phyloP scores from a whole-genome alignment of 352 stramenopile genomes.

The Phytopythium sindhum region DNA sequence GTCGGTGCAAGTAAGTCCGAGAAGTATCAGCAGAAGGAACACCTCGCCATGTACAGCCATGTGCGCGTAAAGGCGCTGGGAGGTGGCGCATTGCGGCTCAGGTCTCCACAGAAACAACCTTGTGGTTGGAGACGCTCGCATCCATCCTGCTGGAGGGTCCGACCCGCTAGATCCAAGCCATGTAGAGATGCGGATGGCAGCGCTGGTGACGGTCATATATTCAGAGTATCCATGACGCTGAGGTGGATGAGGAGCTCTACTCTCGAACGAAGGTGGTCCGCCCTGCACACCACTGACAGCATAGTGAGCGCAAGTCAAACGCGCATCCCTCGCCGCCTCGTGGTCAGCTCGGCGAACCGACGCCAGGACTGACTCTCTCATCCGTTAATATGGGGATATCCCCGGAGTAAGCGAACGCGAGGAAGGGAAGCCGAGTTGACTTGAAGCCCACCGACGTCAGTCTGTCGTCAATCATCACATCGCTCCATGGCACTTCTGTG shows the following conservation, averaged over 20 bases:
- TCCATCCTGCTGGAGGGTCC: slow-evolving; percentile 6
- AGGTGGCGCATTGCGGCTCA: too few relatives aligned
- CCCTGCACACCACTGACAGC: not conserved
- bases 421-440: not conserved
- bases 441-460: not conserved
- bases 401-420: not conserved
- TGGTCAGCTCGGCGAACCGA: not conserved
- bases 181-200: too few relatives aligned
- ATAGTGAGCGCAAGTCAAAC: not conserved
- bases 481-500: not conserved
- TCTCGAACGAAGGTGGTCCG: not conserved
- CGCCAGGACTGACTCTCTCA: not conserved
- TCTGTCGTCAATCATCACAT: not conserved
- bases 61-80: not conserved
- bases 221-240: not conserved
- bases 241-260: too few relatives aligned
- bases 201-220: too few relatives aligned
- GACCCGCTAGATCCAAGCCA: not conserved
- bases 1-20: too few relatives aligned
- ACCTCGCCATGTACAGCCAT: not conserved
- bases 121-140: not conserved
- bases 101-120: not conserved
- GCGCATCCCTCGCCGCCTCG: not conserved
- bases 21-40: not conserved
- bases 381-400: not conserved